phyloP scores from a whole-genome alignment of 768 basidiomycete species.

The Hemileccinum impolitum region DNA sequence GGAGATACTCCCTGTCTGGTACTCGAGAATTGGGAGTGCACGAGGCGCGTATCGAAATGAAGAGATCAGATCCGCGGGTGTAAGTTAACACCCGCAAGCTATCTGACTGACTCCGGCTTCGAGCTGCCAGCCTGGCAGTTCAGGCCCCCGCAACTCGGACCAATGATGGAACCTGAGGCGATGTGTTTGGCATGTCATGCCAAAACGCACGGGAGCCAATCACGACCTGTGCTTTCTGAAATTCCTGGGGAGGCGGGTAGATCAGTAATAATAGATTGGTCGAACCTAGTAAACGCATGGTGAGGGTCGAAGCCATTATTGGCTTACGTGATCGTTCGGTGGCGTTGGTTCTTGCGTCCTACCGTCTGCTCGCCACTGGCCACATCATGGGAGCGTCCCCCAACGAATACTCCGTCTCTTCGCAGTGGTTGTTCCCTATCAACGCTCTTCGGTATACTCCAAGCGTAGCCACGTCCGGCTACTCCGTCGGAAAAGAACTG shows the following conservation, averaged over 20 bases:
- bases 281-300: background rate
- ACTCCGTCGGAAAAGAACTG: constrained; percentile 59
- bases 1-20: constrained; percentile 7
- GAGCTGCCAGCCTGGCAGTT: constrained; percentile 16
- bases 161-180: no score
- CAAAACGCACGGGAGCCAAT: background rate
- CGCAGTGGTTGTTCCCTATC: constrained; percentile 74
- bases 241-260: constrained; percentile 5
- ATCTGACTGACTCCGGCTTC: constrained; percentile 18
- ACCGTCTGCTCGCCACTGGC: background rate
- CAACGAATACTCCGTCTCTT: constrained; percentile 27
- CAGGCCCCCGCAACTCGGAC: background rate
- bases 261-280: constrained; percentile 16
- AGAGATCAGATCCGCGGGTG: constrained; percentile 31
- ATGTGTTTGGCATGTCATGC: background rate
- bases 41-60: constrained; percentile 25
- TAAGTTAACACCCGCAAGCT: constrained; percentile 18
- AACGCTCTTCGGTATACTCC: constrained; percentile 59
- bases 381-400: constrained; percentile 20
- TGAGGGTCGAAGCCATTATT: background rate
- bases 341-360: constrained; percentile 17
- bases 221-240: background rate
- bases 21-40: constrained; percentile 12
- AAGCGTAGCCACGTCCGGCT: constrained; percentile 44
- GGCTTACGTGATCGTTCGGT: constrained; percentile 27